These are phyloP conservation scores for Pontederia paniculata DNA, from an alignment of 176 grass and related monocot species.

Conservation along the genomic window DNA sequence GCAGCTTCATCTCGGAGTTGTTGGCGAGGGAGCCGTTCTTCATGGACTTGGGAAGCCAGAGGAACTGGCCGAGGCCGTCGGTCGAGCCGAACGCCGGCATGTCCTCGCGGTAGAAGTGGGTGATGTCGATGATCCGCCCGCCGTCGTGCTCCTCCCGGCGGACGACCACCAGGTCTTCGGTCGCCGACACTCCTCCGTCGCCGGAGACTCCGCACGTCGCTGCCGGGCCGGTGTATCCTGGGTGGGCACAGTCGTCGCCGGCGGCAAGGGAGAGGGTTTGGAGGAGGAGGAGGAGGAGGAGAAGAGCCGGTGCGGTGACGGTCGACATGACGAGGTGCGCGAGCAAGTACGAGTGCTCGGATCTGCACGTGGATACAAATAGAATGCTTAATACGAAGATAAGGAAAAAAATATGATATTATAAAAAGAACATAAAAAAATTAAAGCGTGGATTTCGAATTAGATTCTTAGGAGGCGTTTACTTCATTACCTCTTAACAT, in stretches of 20 bases:
- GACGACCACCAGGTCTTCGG: background rate
- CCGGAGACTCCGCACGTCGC: background rate
- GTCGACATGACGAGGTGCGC: slow-evolving; percentile 5
- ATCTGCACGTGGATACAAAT: too few species aligned
- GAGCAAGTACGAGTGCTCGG: background rate
- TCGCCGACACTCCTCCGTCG: background rate
- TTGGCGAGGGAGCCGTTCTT: slow-evolving; percentile 50
- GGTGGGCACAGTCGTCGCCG: background rate
- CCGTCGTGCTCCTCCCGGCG: slow-evolving; percentile 40
- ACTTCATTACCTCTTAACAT: too few species aligned
- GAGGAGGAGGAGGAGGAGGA: background rate
- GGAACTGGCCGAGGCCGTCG: slow-evolving; percentile 30
- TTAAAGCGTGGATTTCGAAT: too few species aligned
- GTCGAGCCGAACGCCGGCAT: slow-evolving; percentile 33
- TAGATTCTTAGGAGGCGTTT: too few species aligned
- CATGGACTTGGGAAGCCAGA: slow-evolving; percentile 54
- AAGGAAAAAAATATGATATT: too few species aligned
- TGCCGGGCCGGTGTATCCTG: slow-evolving; percentile 1
- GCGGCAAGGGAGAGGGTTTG: background rate
- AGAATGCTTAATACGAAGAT: too few species aligned
- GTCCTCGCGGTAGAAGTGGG: slow-evolving; percentile 51
- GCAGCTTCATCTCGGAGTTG: slow-evolving; percentile 54
- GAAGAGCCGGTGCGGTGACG: background rate
- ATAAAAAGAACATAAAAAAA: too few species aligned
- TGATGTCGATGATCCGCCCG: slow-evolving; percentile 66